Evolutionary conservation across 805 yeast species (phyloP).

Genomic region (Wickerhamiella galacta): DNA sequence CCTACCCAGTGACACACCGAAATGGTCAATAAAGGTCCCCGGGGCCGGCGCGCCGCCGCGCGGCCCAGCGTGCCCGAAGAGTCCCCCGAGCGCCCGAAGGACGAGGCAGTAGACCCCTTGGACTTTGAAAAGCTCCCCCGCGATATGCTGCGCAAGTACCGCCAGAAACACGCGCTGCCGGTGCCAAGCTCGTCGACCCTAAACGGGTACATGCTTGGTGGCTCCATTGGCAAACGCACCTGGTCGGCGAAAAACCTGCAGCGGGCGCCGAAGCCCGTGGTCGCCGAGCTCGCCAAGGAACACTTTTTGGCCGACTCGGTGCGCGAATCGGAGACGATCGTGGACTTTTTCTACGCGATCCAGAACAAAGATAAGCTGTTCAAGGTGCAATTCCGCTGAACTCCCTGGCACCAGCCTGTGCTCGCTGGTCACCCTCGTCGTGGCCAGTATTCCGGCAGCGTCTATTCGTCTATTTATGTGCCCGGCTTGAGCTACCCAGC

Average conservation of each 20-base stretch:
- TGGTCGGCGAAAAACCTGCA: conserved; percentile 24
- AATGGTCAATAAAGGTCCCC: not conserved
- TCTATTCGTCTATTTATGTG: no score
- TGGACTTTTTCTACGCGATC: conserved; percentile 76
- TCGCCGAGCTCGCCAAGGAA: conserved; percentile 42
- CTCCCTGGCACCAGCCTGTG: no score
- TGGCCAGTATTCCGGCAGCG: no score
- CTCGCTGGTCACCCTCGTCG: no score
- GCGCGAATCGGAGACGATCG: conserved; percentile 72
- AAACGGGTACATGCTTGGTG: conserved; percentile 52
- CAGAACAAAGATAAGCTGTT: conserved; percentile 41
- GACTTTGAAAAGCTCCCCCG: conserved; percentile 55
- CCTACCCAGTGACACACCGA: no score
- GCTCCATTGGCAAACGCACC: conserved; percentile 61
- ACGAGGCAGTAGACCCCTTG: conserved; percentile 17
- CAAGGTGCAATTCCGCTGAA: conserved; percentile 14
- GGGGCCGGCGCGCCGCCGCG: not conserved
- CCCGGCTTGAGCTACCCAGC: no score
- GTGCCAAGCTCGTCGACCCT: conserved; percentile 46
- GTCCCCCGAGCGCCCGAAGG: no score
- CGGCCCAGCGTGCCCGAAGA: no score
- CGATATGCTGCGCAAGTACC: conserved; percentile 51
- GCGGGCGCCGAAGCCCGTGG: conserved; percentile 40
- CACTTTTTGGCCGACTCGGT: conserved; percentile 48
- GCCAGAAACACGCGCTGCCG: conserved; percentile 38